A percentile compares a stretch with the other conserved stretches of the same genome.
Conservation (phyloP, 2,329 filamentous ascomycete genomes). For the Sclerotinia nivalis region DNA sequence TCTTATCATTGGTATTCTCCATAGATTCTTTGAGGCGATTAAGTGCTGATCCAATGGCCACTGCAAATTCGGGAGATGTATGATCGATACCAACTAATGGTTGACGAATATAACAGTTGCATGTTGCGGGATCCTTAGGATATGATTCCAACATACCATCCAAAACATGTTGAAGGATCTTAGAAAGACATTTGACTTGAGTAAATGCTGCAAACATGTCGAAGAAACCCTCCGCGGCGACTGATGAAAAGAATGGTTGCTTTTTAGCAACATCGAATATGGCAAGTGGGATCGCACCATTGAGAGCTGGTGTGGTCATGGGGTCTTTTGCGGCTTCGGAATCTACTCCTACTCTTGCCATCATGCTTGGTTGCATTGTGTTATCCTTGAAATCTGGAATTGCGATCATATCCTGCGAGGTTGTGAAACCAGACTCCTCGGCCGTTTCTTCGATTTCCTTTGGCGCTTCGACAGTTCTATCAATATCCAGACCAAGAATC, state of each 20-base stretch:
- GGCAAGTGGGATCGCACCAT: conserved; percentile 89
- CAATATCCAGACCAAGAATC: conserved; percentile 62
- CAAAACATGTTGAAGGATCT: conserved; percentile 73
- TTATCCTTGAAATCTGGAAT: conserved; percentile 51
- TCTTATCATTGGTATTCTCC: conserved; percentile 48
- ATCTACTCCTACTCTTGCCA: conserved; percentile 56
- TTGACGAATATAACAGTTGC: conserved; percentile 70
- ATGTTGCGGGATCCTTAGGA: conserved; percentile 62
- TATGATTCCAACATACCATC: conserved; percentile 60
- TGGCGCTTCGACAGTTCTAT: conserved; percentile 45
- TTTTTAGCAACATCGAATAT: conserved; percentile 86
- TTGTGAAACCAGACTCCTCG: conserved; percentile 41
- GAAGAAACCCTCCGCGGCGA: conserved; percentile 76
- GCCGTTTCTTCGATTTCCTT: conserved; percentile 51
- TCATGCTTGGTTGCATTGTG: conserved; percentile 51
- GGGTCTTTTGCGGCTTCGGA: conserved; percentile 40
- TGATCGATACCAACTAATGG: conserved; percentile 66
- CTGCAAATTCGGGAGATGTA: conserved; percentile 69
- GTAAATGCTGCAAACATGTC: conserved; percentile 72
- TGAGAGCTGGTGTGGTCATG: conserved; percentile 72
- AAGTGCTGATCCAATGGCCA: conserved; percentile 66
- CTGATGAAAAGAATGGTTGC: conserved; percentile 67
- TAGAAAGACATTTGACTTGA: conserved; percentile 62
- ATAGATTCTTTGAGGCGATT: conserved; percentile 57
- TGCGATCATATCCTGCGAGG: conserved; percentile 55